Percentiles rank a stretch among this genome's conserved stretches.
Conservation (phyloP, 768 basidiomycete species). For the Lactarius hengduanensis region DNA sequence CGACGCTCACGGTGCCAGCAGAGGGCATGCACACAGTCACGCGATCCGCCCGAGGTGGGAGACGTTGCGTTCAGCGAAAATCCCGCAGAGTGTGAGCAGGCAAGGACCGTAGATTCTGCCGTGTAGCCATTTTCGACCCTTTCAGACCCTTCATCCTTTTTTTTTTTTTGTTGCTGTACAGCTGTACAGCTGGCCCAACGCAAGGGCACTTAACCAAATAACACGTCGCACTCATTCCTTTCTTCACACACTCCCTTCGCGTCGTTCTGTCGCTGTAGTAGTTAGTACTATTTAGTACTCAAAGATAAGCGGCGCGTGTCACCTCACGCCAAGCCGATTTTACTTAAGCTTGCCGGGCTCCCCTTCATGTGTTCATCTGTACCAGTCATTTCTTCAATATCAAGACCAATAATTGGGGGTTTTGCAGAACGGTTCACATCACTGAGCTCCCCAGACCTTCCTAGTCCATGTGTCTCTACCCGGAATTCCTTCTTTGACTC, state of each 20-base stretch:
- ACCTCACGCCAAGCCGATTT: neutral
- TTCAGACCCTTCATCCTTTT: too few species aligned
- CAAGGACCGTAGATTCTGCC: neutral
- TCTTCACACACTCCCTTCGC: neutral
- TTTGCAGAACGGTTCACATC: too few species aligned
- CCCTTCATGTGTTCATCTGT: neutral
- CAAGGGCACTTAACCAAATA: too few species aligned
- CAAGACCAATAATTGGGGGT: too few species aligned
- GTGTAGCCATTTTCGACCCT: neutral
- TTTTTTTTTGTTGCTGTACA: too few species aligned
- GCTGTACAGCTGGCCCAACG: neutral
- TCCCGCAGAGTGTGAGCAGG: too few species aligned
- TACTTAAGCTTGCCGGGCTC: neutral
- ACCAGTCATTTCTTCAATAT: neutral
- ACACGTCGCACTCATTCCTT: neutral
- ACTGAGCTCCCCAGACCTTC: too few species aligned
- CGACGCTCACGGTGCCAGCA: slow-evolving; percentile 12
- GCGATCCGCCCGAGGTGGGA: neutral
- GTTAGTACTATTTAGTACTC: neutral
- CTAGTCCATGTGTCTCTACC: too few species aligned
- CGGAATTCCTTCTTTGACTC: too few species aligned
- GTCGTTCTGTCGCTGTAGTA: neutral
- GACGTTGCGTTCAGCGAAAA: neutral
- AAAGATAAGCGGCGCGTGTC: neutral
- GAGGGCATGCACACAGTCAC: neutral